Percentiles rank a stretch among this genome's conserved stretches.
Evolutionary conservation across 2,329 filamentous ascomycete genomes (phyloP).

Genomic region (Talaromyces sp.): DNA sequence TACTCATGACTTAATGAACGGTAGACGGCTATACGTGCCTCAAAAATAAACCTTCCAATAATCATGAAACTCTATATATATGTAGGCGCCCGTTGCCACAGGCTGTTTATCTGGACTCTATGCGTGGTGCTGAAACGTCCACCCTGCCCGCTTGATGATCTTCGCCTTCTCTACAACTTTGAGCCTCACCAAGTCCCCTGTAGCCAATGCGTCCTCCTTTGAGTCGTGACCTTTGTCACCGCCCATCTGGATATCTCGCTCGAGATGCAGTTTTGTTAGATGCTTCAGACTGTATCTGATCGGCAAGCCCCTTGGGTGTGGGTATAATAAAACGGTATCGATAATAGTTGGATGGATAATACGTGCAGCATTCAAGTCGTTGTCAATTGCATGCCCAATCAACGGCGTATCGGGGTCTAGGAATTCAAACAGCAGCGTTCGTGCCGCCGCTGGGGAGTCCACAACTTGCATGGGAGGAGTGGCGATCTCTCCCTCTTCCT

Average conservation of each 20-base stretch:
- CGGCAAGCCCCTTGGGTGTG: constrained; percentile 70
- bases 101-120: background rate
- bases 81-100: background rate
- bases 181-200: constrained; percentile 74
- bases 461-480: constrained; percentile 62
- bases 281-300: constrained; percentile 70
- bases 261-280: constrained; percentile 64
- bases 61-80: background rate
- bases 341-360: constrained; percentile 79
- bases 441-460: constrained; percentile 65
- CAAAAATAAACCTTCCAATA: background rate
- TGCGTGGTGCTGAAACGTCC: background rate
- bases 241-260: constrained; percentile 72
- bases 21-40: constrained; percentile 14
- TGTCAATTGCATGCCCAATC: constrained; percentile 90
- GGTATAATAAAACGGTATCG: constrained; percentile 80
- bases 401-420: constrained; percentile 73
- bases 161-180: constrained; percentile 68
- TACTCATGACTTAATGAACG: constrained; percentile 28
- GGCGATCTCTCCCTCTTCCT: constrained; percentile 16
- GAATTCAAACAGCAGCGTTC: constrained; percentile 68
- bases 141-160: constrained; percentile 55
- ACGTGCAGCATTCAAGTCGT: constrained; percentile 81
- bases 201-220: constrained; percentile 81
- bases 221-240: constrained; percentile 72